Conservation (phyloP, 257 asterid species). For the Apocynum venetum region DNA sequence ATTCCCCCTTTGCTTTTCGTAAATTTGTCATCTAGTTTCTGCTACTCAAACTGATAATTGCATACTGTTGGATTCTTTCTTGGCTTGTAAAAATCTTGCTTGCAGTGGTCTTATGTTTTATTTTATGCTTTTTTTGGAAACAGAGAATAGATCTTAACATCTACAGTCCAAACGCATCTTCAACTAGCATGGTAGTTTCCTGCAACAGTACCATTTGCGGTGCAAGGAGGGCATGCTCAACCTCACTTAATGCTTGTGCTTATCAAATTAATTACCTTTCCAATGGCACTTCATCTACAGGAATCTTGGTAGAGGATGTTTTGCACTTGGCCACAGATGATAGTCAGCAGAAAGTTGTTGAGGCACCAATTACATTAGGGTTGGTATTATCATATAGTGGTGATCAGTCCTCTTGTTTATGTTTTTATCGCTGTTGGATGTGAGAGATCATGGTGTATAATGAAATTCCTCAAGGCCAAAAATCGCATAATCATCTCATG, state of each 20-base stretch:
- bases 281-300: conserved; percentile 67
- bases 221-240: conserved; percentile 47
- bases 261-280: conserved; percentile 79
- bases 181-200: conserved; percentile 55
- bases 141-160: conserved; percentile 72
- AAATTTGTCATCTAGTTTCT: neutral
- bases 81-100: neutral
- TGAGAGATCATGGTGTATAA: neutral
- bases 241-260: conserved; percentile 60
- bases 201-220: conserved; percentile 79
- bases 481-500: neutral
- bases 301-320: conserved; percentile 84
- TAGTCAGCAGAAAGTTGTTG: conserved; percentile 33
- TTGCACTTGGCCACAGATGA: conserved; percentile 59
- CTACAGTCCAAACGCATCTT: conserved; percentile 67
- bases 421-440: neutral
- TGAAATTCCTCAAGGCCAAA: neutral
- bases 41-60: neutral
- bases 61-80: neutral
- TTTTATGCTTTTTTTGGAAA: conserved; percentile 14
- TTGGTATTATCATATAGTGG: conserved; percentile 23
- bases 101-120: neutral
- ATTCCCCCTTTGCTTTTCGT: neutral
- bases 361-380: conserved; percentile 89
- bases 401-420: neutral